Evolutionary conservation across 768 basidiomycete genomes (phyloP).

Genomic region (Suillus subalutaceus): DNA sequence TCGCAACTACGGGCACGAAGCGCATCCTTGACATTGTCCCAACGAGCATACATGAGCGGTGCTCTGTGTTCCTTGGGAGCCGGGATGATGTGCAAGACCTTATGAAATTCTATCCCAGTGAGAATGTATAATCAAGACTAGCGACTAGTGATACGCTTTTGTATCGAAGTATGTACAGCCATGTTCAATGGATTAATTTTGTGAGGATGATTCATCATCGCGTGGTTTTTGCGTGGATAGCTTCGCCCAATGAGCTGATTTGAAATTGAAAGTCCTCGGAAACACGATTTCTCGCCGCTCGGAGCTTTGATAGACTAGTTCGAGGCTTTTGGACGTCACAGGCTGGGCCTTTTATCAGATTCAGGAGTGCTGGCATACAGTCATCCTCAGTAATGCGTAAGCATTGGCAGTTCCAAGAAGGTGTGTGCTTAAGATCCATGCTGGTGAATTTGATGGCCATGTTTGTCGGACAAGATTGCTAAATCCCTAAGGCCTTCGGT

Average conservation of each 20-base stretch:
- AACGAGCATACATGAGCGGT: slow-evolving; percentile 87
- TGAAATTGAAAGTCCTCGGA: background rate
- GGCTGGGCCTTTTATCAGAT: background rate
- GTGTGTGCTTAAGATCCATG: background rate
- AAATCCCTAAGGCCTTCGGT: background rate
- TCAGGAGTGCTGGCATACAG: background rate
- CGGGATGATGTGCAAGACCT: slow-evolving; percentile 92
- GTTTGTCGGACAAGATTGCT: too few species aligned
- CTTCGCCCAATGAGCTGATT: background rate
- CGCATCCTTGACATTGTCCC: slow-evolving; percentile 92
- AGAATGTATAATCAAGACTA: slow-evolving; percentile 31
- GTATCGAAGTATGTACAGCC: background rate
- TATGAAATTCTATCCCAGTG: slow-evolving; percentile 73
- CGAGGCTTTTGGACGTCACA: background rate
- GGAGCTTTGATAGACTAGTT: background rate
- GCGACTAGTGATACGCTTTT: background rate
- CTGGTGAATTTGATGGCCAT: background rate
- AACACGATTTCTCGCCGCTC: background rate
- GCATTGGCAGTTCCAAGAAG: background rate
- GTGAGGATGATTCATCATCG: background rate
- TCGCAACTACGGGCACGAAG: slow-evolving; percentile 94
- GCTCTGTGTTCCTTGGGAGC: slow-evolving; percentile 91
- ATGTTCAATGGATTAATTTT: background rate
- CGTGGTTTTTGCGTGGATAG: background rate
- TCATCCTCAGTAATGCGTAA: background rate